Base-by-base conservation (phyloP, 2,329 filamentous ascomycete genomes). In the Colletotrichum sp. region DNA sequence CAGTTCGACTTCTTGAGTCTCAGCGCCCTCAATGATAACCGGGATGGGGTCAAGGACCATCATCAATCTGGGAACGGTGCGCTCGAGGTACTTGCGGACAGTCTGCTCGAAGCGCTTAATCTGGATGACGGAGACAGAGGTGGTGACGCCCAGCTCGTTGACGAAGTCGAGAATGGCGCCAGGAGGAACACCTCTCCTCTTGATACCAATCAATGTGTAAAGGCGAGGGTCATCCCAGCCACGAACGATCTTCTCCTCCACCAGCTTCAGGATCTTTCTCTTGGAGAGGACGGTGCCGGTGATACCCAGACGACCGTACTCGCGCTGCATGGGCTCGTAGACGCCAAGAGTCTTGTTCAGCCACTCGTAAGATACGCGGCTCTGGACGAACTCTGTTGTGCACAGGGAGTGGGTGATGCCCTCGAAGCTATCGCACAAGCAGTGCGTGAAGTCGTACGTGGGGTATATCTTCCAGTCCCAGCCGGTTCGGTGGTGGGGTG, bases 321-420 rank as follows among this genome's bases (percentile, higher is more conserved):
- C 96, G 83, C 96, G 90, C 89, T 98, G 96, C 95, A 98, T 98
- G 1, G 96, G 96, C 81, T 95, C 91, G 84, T 97, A 98, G 72
- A 93, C 43, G 93, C 95, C 16, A 98, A 89, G 73, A 13, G 92
- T 91, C 84, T 95, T 93, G 83, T 97, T 95, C 38, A 98, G 88
- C 92, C 91, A 98, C 82, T 98, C 96, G 82, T 98, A 99, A 52
- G 95, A 97, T 62, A 94, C 93, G 75, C 96, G 89, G 24, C 94
- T 94, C 67, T 95, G 91, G 78, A 96, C 92, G 80, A 98, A 98
- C 83, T 98, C 97, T 3, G 94, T 96, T 0, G 97, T 98, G 83
- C 96, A 98, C 24, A 98, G 88, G 16, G 94, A 96, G 87, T 98
- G 96, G 0, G 96, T 96, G 80, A 98, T 97, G 21, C 91, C 91